phyloP scores from a whole-genome alignment of 139 green algal genomes.

The Chlorella sp. region DNA sequence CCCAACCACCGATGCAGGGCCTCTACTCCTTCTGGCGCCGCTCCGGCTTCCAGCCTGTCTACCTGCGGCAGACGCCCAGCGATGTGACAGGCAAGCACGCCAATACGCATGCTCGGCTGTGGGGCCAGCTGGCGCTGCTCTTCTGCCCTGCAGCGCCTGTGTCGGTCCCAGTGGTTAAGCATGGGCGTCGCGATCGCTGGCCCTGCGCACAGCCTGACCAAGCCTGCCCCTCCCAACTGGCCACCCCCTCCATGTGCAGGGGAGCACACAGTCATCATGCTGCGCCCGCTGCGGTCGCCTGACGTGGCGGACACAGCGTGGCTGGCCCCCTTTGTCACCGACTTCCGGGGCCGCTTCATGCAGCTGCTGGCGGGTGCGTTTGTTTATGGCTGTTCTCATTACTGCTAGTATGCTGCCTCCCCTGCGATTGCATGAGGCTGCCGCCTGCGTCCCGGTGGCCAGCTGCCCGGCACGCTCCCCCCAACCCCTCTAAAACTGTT shows the following conservation, averaged over 20 bases:
- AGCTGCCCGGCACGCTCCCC: no score
- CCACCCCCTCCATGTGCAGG: conserved; percentile 52
- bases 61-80: conserved; percentile 91
- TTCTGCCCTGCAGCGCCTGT: no score
- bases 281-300: conserved; percentile 75
- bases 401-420: no score
- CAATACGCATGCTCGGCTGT: no score
- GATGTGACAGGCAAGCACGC: conserved; percentile 81
- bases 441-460: no score
- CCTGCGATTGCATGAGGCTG: no score
- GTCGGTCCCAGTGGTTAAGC: no score
- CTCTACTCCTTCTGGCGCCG: conserved; percentile 96
- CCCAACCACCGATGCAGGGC: no score
- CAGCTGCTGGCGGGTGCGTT: conserved; percentile 52
- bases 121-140: no score
- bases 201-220: not conserved
- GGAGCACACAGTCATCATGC: conserved; percentile 95
- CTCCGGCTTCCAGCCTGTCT: conserved; percentile 84
- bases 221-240: not conserved
- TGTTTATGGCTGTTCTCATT: no score
- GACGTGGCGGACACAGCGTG: conserved; percentile 74
- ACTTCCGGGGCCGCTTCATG: conserved; percentile 79
- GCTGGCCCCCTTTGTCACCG: conserved; percentile 82
- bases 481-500: no score
- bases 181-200: no score